phyloP scores from a whole-genome alignment of 2,329 filamentous ascomycete genomes.

The Tolypocladium tropicale region DNA sequence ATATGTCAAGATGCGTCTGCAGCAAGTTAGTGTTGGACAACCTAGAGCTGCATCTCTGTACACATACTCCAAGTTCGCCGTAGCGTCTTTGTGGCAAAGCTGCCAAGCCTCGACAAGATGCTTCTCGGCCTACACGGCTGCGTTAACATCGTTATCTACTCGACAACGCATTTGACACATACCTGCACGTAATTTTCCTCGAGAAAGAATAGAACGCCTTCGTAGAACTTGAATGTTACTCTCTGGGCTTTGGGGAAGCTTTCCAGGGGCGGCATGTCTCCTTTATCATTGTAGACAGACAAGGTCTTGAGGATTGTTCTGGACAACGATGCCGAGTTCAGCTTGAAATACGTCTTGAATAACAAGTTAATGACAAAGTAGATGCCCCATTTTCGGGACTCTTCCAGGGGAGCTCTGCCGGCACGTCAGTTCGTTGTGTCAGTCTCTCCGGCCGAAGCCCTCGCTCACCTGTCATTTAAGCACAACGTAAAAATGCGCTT shows the following conservation, averaged over 20 bases:
- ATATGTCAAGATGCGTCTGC: constrained; percentile 81
- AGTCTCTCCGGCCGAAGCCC: too few species aligned
- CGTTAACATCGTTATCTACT: not conserved
- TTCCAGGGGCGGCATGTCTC: constrained; percentile 71
- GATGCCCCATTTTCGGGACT: constrained; percentile 95
- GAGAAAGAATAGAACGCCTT: constrained; percentile 85
- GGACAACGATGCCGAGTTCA: constrained; percentile 81
- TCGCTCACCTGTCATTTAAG: constrained; percentile 69
- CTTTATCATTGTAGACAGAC: constrained; percentile 55
- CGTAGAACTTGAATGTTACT: constrained; percentile 94
- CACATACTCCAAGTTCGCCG: constrained; percentile 69
- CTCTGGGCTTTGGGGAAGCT: constrained; percentile 82
- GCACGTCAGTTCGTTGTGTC: not conserved
- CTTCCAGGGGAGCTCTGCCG: constrained; percentile 64
- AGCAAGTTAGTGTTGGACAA: constrained; percentile 10
- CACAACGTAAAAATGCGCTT: constrained; percentile 90
- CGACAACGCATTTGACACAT: constrained; percentile 10
- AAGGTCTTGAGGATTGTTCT: constrained; percentile 84
- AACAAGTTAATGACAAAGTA: constrained; percentile 91
- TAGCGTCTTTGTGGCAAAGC: constrained; percentile 65
- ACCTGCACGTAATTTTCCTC: constrained; percentile 87
- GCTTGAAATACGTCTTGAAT: constrained; percentile 97
- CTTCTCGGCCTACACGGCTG: constrained; percentile 54
- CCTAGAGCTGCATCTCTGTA: accelerated
- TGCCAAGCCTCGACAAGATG: constrained; percentile 71